These are phyloP conservation scores for Eimeria zaria DNA, from an alignment of 169 alveolate species.

Conservation along the genomic window DNA sequence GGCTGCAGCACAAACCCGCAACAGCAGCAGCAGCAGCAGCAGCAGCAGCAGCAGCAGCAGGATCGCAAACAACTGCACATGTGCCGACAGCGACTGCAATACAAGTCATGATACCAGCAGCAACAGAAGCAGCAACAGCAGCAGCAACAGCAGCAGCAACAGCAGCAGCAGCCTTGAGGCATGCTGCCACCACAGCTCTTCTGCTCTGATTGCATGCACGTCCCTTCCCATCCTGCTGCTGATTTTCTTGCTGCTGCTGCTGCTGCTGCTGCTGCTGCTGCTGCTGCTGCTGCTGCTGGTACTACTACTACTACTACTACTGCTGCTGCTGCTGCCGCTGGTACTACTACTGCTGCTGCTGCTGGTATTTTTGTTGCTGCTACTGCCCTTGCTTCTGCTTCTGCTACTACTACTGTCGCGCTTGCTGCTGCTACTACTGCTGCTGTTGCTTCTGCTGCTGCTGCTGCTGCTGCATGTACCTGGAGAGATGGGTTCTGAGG, in stretches of 20 bases:
- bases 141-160: neutral
- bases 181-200: neutral
- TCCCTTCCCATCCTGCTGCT: neutral
- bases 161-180: neutral
- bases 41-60: constrained; percentile 44
- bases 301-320: no score
- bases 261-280: no score
- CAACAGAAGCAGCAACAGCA: constrained; percentile 31
- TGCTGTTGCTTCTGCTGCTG: constrained; percentile 49
- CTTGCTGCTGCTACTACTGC: neutral
- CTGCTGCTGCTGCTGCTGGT: no score
- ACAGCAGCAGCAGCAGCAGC: constrained; percentile 48
- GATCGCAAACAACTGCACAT: neutral
- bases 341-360: no score
- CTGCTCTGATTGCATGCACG: neutral
- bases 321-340: no score
- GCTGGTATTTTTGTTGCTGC: no score
- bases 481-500: constrained; percentile 84
- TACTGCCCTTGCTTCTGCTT: constrained; percentile 19
- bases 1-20: constrained; percentile 64
- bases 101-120: neutral
- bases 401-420: constrained; percentile 27
- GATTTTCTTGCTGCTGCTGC: constrained; percentile 2
- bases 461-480: constrained; percentile 48
- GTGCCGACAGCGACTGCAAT: neutral